phyloP scores from a whole-genome alignment of 2,329 filamentous ascomycete genomes.

The Thielaviopsis cerberus region DNA sequence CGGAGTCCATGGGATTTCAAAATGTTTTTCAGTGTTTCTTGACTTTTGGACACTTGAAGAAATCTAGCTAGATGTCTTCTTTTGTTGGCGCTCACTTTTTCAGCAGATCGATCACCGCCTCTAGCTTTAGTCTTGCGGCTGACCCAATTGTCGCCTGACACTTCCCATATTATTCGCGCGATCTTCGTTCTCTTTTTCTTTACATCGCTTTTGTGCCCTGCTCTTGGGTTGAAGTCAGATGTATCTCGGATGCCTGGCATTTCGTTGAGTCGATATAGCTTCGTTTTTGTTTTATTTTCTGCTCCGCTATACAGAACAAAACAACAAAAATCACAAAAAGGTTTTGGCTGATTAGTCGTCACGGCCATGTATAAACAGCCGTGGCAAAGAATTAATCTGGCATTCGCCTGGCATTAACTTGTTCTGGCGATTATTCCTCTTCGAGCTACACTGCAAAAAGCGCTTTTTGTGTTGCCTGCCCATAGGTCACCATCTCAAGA shows the following conservation, averaged over 20 bases:
- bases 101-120: neutral
- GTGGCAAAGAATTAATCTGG: neutral
- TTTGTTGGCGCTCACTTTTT: neutral
- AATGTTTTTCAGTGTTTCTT: conserved; percentile 9
- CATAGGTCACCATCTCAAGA: neutral
- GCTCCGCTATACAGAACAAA: neutral
- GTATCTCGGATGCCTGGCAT: neutral
- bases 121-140: neutral
- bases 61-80: conserved; percentile 1
- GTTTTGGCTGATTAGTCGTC: neutral
- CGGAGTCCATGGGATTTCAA: neutral
- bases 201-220: neutral
- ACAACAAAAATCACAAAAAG: conserved; percentile 2
- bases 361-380: neutral
- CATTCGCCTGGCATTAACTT: neutral
- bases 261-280: neutral
- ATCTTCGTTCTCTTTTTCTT: conserved; percentile 1
- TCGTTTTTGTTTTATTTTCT: neutral
- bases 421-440: too few relatives aligned
- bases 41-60: neutral
- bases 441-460: neutral
- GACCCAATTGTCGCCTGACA: neutral
- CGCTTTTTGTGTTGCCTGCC: neutral
- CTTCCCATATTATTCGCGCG: neutral
- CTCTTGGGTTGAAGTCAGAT: neutral